Evolutionary conservation across 2,329 filamentous ascomycete species (phyloP).

Genomic region (Gnomoniopsis sp.): DNA sequence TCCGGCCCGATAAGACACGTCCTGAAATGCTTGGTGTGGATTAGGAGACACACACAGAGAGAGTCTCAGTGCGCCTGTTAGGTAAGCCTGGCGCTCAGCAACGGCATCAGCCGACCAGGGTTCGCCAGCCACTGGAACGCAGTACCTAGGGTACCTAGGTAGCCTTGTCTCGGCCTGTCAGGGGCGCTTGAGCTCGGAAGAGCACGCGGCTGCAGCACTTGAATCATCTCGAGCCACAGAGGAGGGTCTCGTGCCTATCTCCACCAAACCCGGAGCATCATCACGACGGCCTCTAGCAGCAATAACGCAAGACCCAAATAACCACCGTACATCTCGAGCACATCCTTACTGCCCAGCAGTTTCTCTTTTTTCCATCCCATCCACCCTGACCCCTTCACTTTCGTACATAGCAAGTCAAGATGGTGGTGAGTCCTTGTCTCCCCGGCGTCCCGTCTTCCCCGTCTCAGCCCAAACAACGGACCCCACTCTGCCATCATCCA

Average conservation of each 20-base stretch:
- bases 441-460: not conserved
- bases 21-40: not conserved
- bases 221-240: not conserved
- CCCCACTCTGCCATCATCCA: constrained; percentile 8
- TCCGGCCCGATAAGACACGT: constrained; percentile 13
- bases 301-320: not conserved
- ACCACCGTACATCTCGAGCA: not conserved
- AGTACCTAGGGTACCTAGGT: too few species aligned
- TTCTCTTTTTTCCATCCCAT: not conserved
- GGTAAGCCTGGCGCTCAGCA: not conserved
- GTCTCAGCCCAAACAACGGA: not conserved
- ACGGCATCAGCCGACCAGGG: not conserved
- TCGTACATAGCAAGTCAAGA: constrained; percentile 19
- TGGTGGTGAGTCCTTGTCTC: constrained; percentile 25
- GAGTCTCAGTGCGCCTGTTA: not conserved
- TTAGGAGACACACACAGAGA: not conserved
- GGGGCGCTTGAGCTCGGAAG: not conserved
- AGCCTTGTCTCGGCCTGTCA: too few species aligned
- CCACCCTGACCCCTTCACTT: not conserved
- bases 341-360: not conserved
- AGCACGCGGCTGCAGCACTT: not conserved
- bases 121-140: too few species aligned
- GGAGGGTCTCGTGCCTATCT: constrained; percentile 6
- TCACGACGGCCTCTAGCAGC: not conserved
- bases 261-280: not conserved